A percentile compares a stretch with the other conserved stretches of the same genome.
phyloP scores from a whole-genome alignment of 192 early-diverging fungal species.

The Rhizoclosmatium sp. region DNA sequence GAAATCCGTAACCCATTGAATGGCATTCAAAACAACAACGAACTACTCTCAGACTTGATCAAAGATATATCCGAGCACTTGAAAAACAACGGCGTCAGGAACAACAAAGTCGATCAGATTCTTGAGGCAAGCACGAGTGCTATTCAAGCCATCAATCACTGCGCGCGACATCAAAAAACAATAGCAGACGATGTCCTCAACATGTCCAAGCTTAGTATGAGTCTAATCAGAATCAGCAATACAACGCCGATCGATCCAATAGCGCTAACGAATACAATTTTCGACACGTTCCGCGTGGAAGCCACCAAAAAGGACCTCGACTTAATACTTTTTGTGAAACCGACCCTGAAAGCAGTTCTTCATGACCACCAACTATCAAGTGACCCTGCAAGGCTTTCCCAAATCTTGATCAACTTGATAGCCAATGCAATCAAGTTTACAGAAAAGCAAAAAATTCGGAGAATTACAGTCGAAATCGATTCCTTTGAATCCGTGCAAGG shows the following conservation, averaged over 20 bases:
- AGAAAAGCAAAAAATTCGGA: not conserved
- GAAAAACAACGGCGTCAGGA: not conserved
- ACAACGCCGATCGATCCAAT: not conserved
- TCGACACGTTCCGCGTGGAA: constrained; percentile 6
- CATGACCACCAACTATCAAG: not conserved
- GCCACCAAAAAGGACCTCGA: constrained; percentile 4
- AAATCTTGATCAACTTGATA: not conserved
- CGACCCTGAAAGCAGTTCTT: not conserved
- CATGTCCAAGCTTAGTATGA: constrained; percentile 12
- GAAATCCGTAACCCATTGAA: constrained; percentile 44
- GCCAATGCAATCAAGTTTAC: constrained; percentile 9
- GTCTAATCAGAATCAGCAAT: constrained; percentile 2
- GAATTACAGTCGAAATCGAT: constrained; percentile 7
- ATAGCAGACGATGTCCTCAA: constrained; percentile 17
- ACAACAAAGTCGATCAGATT: not conserved
- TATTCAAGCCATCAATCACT: not conserved
- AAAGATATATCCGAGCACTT: not conserved
- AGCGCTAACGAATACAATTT: constrained; percentile 1
- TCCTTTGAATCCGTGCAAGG: not conserved
- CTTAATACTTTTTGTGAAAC: not conserved
- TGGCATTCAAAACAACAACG: constrained; percentile 35
- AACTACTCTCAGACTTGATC: not conserved
- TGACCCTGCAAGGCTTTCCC: not conserved
- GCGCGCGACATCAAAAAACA: constrained; percentile 1
- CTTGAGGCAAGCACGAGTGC: not conserved